phyloP scores from a whole-genome alignment of 768 basidiomycete genomes.

The Hirschioporus abietinus region DNA sequence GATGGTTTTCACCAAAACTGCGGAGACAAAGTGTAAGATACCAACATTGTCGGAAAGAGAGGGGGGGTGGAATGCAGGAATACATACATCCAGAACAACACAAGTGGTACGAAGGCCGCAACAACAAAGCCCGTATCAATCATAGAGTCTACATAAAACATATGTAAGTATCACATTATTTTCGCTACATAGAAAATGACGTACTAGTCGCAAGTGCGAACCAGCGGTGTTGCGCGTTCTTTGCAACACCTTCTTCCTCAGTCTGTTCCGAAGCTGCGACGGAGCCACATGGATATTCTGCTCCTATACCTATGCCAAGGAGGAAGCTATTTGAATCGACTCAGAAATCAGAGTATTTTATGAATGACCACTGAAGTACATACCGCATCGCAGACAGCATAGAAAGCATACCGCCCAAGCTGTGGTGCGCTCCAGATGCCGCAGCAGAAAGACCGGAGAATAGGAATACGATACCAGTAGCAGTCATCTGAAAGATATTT shows the following conservation, averaged over 20 bases:
- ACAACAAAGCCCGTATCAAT: conserved; percentile 83
- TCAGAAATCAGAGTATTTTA: conserved; percentile 1
- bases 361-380: conserved; percentile 12
- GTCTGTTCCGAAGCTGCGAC: conserved; percentile 88
- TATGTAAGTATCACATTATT: conserved; percentile 8
- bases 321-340: conserved; percentile 52
- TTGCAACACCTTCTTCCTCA: conserved; percentile 73
- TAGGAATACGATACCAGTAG: conserved; percentile 76
- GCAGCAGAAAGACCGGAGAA: conserved; percentile 83
- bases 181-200: conserved; percentile 16
- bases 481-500: conserved; percentile 52
- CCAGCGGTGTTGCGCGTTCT: conserved; percentile 80
- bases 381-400: conserved; percentile 80
- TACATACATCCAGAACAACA: conserved; percentile 83
- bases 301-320: conserved; percentile 83
- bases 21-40: conserved; percentile 6
- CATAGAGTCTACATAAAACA: conserved; percentile 56
- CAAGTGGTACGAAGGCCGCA: conserved; percentile 74
- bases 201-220: conserved; percentile 86
- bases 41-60: conserved; percentile 2
- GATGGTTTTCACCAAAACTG: conserved; percentile 73
- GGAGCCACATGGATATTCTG: conserved; percentile 87
- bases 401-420: conserved; percentile 60
- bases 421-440: conserved; percentile 71
- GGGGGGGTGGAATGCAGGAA: conserved; percentile 1